These are phyloP conservation scores for Venturia carpophila DNA, from an alignment of 2,329 filamentous ascomycete species.

Conservation along the genomic window DNA sequence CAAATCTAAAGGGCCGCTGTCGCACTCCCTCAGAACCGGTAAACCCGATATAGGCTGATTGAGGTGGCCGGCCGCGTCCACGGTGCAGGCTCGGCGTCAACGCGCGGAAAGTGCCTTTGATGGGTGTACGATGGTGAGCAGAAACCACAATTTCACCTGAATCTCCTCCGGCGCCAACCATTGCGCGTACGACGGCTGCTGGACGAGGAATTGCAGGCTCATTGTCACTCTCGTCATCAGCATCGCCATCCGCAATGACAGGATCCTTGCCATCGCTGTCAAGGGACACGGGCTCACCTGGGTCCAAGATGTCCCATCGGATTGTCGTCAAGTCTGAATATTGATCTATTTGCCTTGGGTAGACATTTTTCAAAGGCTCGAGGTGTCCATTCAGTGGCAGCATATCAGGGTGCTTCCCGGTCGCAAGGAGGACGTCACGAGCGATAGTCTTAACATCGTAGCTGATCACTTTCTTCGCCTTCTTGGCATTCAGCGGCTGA, in stretches of 20 bases:
- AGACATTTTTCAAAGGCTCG: conserved; percentile 37
- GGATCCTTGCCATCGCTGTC: conserved; percentile 15
- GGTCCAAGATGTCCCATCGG: conserved; percentile 55
- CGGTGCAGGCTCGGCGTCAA: neutral
- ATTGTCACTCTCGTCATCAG: conserved; percentile 31
- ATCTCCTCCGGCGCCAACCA: neutral
- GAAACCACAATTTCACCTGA: neutral
- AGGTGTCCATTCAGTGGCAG: conserved; percentile 53
- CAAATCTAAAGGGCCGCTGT: conserved; percentile 4
- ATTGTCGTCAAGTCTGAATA: conserved; percentile 50
- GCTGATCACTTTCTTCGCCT: conserved; percentile 40
- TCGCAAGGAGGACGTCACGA: conserved; percentile 53
- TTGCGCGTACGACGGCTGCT: neutral
- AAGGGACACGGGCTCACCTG: conserved; percentile 32
- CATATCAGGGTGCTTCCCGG: conserved; percentile 54
- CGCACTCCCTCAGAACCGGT: neutral
- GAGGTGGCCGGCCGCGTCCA: conserved; percentile 10
- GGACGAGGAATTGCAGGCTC: conserved; percentile 19
- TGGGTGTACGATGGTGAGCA: neutral
- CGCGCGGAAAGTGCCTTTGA: neutral
- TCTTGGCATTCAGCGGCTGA: conserved; percentile 37
- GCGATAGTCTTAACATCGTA: conserved; percentile 58
- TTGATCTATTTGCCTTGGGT: conserved; percentile 36
- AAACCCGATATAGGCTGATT: neutral
- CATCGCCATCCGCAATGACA: conserved; percentile 25